Evolutionary conservation across 805 yeast genomes (phyloP).

Genomic region (Kurtzmaniella cleridarum): DNA sequence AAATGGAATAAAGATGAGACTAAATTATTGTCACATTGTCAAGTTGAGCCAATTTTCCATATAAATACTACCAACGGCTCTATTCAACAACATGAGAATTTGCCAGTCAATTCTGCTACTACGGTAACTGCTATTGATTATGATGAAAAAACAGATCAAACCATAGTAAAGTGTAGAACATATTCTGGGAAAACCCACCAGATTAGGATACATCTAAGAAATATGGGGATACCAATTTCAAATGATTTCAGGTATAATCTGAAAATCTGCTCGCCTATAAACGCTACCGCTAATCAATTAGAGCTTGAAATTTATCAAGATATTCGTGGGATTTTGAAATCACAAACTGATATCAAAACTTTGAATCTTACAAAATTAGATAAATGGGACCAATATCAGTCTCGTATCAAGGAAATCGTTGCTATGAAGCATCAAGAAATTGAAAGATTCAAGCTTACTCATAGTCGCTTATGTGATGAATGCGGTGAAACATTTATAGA

Average conservation of each 20-base stretch:
- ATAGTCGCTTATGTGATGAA: too few species aligned
- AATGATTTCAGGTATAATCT: constrained; percentile 53
- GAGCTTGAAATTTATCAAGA: constrained; percentile 19
- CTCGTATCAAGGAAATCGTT: too few species aligned
- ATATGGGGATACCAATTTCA: constrained; percentile 76
- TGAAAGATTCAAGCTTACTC: too few species aligned
- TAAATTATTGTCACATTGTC: constrained; percentile 18
- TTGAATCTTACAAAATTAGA: too few species aligned
- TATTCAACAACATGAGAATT: constrained; percentile 23
- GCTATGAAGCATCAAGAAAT: too few species aligned
- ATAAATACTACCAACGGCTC: constrained; percentile 29
- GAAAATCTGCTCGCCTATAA: constrained; percentile 2
- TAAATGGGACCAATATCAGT: too few species aligned
- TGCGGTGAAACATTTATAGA: too few species aligned
- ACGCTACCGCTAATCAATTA: constrained; percentile 9
- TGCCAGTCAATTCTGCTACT: constrained; percentile 29
- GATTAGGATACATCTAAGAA: constrained; percentile 49
- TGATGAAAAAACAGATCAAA: constrained; percentile 22
- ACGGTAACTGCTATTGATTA: constrained; percentile 27
- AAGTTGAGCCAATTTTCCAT: constrained; percentile 37
- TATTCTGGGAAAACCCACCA: constrained; percentile 54
- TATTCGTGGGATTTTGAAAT: too few species aligned
- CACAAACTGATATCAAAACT: too few species aligned
- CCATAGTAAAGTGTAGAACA: constrained; percentile 45
- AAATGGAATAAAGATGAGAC: not conserved